phyloP scores from a whole-genome alignment of 2,329 filamentous ascomycete genomes.

The Monilinia fructigena region DNA sequence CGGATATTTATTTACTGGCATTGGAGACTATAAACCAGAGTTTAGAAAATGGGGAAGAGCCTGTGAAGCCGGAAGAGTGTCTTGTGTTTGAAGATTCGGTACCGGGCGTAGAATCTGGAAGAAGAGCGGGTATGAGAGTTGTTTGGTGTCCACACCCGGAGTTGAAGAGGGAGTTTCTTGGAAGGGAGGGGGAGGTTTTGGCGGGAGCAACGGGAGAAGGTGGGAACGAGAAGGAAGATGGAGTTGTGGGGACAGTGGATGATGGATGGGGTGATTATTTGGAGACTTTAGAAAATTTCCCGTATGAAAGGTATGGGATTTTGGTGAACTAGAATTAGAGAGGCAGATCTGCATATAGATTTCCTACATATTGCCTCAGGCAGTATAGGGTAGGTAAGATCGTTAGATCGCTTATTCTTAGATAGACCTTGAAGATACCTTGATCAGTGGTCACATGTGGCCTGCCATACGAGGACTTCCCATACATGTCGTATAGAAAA shows the following conservation, averaged over 20 bases:
- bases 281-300: constrained; percentile 52
- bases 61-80: constrained; percentile 80
- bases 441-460: not conserved
- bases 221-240: constrained; percentile 43
- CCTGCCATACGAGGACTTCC: too few relatives aligned
- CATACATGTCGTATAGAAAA: not conserved
- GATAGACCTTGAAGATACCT: not conserved
- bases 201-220: constrained; percentile 64
- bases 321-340: constrained; percentile 29
- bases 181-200: constrained; percentile 75
- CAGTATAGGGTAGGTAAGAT: not conserved
- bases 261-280: constrained; percentile 63
- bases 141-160: constrained; percentile 87
- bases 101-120: constrained; percentile 84
- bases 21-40: constrained; percentile 79
- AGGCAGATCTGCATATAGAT: not conserved
- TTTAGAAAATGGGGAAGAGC: constrained; percentile 59
- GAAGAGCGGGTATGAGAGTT: constrained; percentile 91
- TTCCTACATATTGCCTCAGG: not conserved
- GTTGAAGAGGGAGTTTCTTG: constrained; percentile 71
- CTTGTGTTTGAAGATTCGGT: constrained; percentile 96
- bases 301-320: constrained; percentile 60
- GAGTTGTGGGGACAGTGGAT: constrained; percentile 59
- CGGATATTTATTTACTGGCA: constrained; percentile 90
- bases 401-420: not conserved